Base-by-base conservation (phyloP, 768 basidiomycete species). In the Podaxis mareebaensis region DNA sequence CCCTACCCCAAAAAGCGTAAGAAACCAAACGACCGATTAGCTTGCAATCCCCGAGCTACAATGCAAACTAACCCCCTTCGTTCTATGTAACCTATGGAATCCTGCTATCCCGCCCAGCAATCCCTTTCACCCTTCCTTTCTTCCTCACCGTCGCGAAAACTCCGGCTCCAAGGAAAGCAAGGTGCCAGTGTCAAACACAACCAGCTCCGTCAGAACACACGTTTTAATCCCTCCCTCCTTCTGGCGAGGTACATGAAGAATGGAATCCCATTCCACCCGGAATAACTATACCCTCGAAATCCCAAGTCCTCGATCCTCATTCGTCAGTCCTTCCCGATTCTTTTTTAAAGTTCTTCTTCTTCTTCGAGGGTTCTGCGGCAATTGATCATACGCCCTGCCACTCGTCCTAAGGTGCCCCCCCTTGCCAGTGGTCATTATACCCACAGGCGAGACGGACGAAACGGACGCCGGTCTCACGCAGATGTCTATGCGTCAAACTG, bases 221-320 rank as follows among this genome's bases (percentile, higher is more conserved):
- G 33, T 33, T 33, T 10, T 33, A 33, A 33, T 33, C 33, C 33
- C 33, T 33, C 8, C 33, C 13, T 15, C 42, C 42, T 15, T 13
- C 42, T 15, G 13, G 42, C 42, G 15, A 44, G 13, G 42, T 13
- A 20, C 42, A 44, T 20, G 12, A 22, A 33, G 36, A 55, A 39
- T 39, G 36, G 53, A 55, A 55, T 55, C 53, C 53, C 53, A 55
- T 55, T 38, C 36, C n/a, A 55, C n/a, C 53, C 53, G 53, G 53
- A 38, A 42, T 42, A 42, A 42, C 40, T 42, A 42, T n/a, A 42
- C 17, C 15, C 17, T 42, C 22, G n/a, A 24, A 49, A 49, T 51
- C 49, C 20, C 13, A 24, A 15, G 28, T 51, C 24, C 33, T 24
- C 24, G 53, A 53, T 53, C 28, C 52, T 53, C 52, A 53, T 13